These are phyloP conservation scores for Ustilago curta DNA, from an alignment of 1,284 basidiomycete genomes.

Conservation along the genomic window DNA sequence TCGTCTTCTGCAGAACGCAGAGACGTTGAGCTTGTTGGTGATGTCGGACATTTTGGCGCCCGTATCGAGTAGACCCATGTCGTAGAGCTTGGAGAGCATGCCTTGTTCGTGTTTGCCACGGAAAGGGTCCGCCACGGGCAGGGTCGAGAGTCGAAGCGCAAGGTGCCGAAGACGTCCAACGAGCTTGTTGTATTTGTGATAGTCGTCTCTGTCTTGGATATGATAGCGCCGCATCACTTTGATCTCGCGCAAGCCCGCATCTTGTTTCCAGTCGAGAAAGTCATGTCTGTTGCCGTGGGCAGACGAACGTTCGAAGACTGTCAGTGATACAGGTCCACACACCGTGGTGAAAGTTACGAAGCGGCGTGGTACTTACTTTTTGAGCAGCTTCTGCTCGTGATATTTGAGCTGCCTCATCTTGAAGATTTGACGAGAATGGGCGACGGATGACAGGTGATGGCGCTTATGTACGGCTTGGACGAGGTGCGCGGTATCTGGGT, in stretches of 20 bases:
- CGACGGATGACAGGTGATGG: not conserved
- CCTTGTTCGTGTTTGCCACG: slow-evolving; percentile 85
- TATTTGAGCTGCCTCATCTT: slow-evolving; percentile 68
- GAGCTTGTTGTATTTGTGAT: slow-evolving; percentile 97
- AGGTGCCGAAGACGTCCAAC: slow-evolving; percentile 87
- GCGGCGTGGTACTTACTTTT: slow-evolving; percentile 59
- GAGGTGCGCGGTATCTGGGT: not conserved
- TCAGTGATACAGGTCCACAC: not conserved
- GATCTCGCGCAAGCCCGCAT: slow-evolving; percentile 89
- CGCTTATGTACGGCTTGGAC: not conserved
- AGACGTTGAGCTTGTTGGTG: slow-evolving; percentile 88
- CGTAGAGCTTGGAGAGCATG: slow-evolving; percentile 93
- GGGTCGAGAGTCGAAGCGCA: slow-evolving; percentile 86
- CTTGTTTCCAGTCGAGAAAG: slow-evolving; percentile 89
- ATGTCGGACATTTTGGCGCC: slow-evolving; percentile 71
- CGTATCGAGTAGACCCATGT: slow-evolving; percentile 87
- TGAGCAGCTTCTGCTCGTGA: slow-evolving; percentile 69
- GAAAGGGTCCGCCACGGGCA: slow-evolving; percentile 91
- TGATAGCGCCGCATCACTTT: slow-evolving; percentile 97
- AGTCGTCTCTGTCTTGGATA: slow-evolving; percentile 79
- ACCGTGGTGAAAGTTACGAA: not conserved
- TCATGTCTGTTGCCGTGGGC: slow-evolving; percentile 60
- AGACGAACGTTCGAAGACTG: not conserved
- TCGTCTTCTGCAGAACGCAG: slow-evolving; percentile 90
- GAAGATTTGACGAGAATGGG: not conserved